Evolutionary conservation across 371 early-diverging fungal genomes (phyloP), one percentile per base, ranked within the genome.

Genomic region (Nematocida homosporus): DNA sequence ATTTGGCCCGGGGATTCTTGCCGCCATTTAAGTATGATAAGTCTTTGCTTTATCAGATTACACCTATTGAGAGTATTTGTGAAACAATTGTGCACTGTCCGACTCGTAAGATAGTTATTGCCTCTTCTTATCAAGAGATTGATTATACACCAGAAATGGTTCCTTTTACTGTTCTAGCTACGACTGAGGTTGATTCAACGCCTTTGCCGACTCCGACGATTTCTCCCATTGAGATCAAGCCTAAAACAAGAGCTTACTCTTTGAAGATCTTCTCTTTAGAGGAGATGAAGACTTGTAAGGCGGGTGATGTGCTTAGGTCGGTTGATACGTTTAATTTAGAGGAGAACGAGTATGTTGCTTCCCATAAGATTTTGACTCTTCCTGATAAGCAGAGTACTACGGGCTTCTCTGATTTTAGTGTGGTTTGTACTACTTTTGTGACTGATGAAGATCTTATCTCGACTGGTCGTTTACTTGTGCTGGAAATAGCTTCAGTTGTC

Each of bases 401-500:
- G 1, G 96, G 94, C 1, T 81, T 88, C 41, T 92, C 93, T 66
- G 85, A 87, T 38, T 93, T 90, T 75, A 84, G 95, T 53, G 91
- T 90, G 0, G 88, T 93, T 25, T 93, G 92, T 6, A 97, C 96
- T 0, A 90, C 90, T 1, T 88, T 86, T 78, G 84, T 90, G 40
- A 86, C 89, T 52, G 93, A 94, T 42, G 97, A 97, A 83, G 96
- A 97, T 79, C 87, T 90, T 5, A 85, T 91, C 0, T 87, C 90
- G 81, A 86, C 91, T 34, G 97, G 97, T 65, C 89, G 88, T 87
- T 93, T 56, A 88, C 90, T 75, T 83, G 77, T 97, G 2, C 93
- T 90, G 79, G 98, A 97, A 68, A 87, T 96, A 50, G 91, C 93
- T 82, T 91, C 92, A 80, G 93, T 97, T 23, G 93, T 96, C 5